Evolutionary conservation across 352 stramenopile species (phyloP).

Genomic region (Globisporangium apiculatum): DNA sequence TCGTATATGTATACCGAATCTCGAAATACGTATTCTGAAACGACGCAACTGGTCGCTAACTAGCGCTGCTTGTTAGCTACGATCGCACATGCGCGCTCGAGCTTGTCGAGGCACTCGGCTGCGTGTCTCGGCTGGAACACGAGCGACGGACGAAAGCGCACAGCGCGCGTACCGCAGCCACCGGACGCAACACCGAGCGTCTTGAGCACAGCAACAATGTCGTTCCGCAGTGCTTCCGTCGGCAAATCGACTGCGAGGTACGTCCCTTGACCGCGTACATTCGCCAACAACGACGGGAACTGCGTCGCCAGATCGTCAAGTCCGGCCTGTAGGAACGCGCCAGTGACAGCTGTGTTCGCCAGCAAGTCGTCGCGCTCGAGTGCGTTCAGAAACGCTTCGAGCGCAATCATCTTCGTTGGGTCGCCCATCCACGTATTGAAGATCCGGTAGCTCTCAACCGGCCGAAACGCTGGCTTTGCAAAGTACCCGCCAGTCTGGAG

Average conservation of each 20-base stretch:
- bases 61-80: slow-evolving; percentile 10
- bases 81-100: slow-evolving; percentile 46
- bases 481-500: slow-evolving; percentile 28
- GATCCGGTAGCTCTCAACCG: no score
- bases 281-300: slow-evolving; percentile 57
- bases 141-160: slow-evolving; percentile 71
- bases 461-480: no score
- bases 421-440: no score
- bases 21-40: no score
- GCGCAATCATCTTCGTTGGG: no score
- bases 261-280: slow-evolving; percentile 71
- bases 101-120: slow-evolving; percentile 63
- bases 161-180: slow-evolving; percentile 55
- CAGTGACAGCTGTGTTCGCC: slow-evolving; percentile 49
- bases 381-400: no score
- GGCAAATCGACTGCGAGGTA: slow-evolving; percentile 79
- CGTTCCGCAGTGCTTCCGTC: slow-evolving; percentile 49
- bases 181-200: slow-evolving; percentile 49
- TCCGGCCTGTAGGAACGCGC: slow-evolving; percentile 52
- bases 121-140: slow-evolving; percentile 77
- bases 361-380: no score
- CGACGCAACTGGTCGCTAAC: no score
- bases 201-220: slow-evolving; percentile 56
- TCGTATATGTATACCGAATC: no score
- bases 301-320: slow-evolving; percentile 33